Evolutionary conservation across 352 stramenopile species (phyloP).

Genomic region (Thalassiosira hispida): DNA sequence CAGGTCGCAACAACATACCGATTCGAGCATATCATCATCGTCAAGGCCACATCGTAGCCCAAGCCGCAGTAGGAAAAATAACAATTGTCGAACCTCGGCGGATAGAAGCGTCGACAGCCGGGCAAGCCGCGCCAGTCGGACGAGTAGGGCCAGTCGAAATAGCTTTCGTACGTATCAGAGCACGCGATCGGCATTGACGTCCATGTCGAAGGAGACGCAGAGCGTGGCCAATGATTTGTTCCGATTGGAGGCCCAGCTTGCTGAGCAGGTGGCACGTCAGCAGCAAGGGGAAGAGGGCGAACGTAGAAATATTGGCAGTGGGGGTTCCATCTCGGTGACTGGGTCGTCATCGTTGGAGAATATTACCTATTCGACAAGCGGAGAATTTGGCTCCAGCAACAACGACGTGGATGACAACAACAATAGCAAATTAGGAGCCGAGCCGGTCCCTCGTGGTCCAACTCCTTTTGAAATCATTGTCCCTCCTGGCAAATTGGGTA

Average conservation of each 20-base stretch:
- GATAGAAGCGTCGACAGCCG: constrained; percentile 48
- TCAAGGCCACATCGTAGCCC: too few relatives aligned
- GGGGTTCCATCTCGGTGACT: background rate
- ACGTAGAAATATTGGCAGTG: background rate
- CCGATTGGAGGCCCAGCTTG: constrained; percentile 77
- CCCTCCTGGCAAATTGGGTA: constrained; percentile 79
- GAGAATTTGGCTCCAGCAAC: constrained; percentile 3
- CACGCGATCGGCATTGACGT: constrained; percentile 70
- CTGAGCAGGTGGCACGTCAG: constrained; percentile 38
- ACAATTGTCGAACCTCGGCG: background rate
- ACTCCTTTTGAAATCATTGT: constrained; percentile 66
- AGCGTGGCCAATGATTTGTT: constrained; percentile 82
- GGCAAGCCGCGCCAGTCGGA: constrained; percentile 44
- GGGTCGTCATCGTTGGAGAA: background rate
- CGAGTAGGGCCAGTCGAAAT: constrained; percentile 46
- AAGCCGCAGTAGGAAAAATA: too few relatives aligned
- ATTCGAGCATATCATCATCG: too few relatives aligned
- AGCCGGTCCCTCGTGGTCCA: constrained; percentile 34
- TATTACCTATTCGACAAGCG: constrained; percentile 1
- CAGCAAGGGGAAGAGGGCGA: background rate
- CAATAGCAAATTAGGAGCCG: constrained; percentile 21
- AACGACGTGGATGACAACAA: constrained; percentile 4
- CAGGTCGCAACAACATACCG: constrained; percentile 5
- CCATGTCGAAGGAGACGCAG: constrained; percentile 79
- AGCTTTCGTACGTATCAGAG: constrained; percentile 72